Percentiles rank a stretch among this genome's conserved stretches.
Conservation (phyloP, 2,329 filamentous ascomycete genomes). For the Ilyonectria mors-panacis region DNA sequence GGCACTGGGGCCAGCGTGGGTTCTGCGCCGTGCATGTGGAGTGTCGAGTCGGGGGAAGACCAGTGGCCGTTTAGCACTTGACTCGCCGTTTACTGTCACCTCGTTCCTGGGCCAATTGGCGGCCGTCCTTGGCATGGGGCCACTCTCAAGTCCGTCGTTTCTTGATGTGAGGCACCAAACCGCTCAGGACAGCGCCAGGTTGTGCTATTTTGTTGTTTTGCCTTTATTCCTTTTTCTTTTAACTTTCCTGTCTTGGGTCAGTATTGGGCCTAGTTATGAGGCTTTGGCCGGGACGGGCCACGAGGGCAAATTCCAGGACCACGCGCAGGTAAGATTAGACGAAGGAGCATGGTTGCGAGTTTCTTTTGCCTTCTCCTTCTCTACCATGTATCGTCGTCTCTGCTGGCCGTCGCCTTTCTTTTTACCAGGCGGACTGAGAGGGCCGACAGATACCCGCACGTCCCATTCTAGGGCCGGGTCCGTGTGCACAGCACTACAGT, state of each 20-base stretch:
- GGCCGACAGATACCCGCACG: neutral
- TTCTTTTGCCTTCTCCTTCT: neutral
- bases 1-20: slow-evolving; percentile 10
- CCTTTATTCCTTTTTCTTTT: slow-evolving; percentile 5
- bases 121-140: neutral
- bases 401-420: neutral
- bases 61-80: slow-evolving; percentile 5
- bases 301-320: slow-evolving; percentile 11
- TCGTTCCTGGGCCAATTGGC: slow-evolving; percentile 26
- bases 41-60: slow-evolving; percentile 6
- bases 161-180: slow-evolving; percentile 5
- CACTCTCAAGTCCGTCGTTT: slow-evolving; percentile 2
- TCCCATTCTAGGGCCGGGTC: slow-evolving; percentile 12
- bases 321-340: slow-evolving; percentile 19
- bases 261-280: neutral
- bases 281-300: slow-evolving; percentile 16
- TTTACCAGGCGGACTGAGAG: slow-evolving; percentile 6
- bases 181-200: neutral
- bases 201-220: slow-evolving; percentile 3
- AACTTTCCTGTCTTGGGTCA: neutral
- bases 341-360: neutral
- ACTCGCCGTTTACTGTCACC: slow-evolving; percentile 26
- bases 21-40: neutral
- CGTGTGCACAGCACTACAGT: neutral
- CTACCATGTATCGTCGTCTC: neutral